A percentile compares a stretch with the other conserved stretches of the same genome.
Evolutionary conservation across 345 rosid genomes (phyloP).

Genomic region (Eucalyptus cloeziana): DNA sequence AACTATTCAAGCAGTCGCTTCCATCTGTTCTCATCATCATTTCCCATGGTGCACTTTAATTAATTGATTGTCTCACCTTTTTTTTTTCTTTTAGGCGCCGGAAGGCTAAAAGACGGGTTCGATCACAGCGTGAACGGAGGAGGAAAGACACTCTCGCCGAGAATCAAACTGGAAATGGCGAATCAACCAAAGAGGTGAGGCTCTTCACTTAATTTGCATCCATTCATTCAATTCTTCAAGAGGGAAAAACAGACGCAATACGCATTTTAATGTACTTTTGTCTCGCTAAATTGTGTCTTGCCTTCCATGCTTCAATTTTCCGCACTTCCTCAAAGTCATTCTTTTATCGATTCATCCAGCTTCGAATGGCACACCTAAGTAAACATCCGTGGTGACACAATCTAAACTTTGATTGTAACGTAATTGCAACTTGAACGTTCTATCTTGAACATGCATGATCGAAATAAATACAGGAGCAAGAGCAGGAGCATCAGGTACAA

Average conservation of each 20-base stretch:
- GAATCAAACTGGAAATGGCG: neutral
- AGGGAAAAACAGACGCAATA: neutral
- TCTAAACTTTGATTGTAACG: neutral
- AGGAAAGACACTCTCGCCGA: constrained; percentile 5
- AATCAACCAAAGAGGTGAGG: constrained; percentile 17
- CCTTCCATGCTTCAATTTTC: neutral
- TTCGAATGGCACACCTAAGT: neutral
- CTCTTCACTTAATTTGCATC: neutral
- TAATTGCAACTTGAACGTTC: neutral
- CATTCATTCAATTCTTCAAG: neutral
- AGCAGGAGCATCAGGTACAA: neutral
- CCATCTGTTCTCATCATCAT: neutral
- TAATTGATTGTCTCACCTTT: neutral
- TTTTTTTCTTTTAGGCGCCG: constrained; percentile 7
- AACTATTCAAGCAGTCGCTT: neutral
- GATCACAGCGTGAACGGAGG: constrained; percentile 16
- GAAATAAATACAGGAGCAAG: constrained; percentile 7
- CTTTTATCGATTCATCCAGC: neutral
- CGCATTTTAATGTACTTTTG: neutral
- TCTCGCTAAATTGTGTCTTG: neutral
- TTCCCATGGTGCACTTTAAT: neutral
- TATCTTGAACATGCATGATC: neutral
- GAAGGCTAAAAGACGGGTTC: constrained; percentile 22
- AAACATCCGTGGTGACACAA: neutral
- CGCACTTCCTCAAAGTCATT: rapidly evolving